Evolutionary conservation across 176 grass and related monocot species (phyloP), one percentile per base, ranked within the genome.

Genomic region (Eleusine indica): DNA sequence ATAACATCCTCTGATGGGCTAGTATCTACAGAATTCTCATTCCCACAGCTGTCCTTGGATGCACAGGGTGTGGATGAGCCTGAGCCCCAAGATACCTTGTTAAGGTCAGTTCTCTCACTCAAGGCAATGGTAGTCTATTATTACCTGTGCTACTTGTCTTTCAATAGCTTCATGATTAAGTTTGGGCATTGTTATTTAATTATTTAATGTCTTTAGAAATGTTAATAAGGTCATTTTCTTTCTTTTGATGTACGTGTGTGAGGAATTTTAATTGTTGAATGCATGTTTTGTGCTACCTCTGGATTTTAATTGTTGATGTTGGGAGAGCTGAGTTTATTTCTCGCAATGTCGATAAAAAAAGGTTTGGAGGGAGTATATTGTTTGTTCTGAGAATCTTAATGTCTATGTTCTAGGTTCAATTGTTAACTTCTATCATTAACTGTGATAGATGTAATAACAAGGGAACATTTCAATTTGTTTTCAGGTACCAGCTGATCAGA

Each of bases 401-500:
- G 44, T 47, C 39, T 60, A 35, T 68, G 28, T 74, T 68, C 14
- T 30, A 38, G 60, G 41, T 89, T 22, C 1, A 46, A n/a, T 22
- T 38, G 15, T 60, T 49, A 2, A 73, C 39, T 28, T 66, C 13
- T 39, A 28, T 62, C 21, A 68, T 4, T 16, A 38, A 22, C 17
- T 40, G 28, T 68, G 18, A 53, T 74, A 43, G 3, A 14, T 46
- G 46, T 82, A 43, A 51, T 41, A 29, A 70, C n/a, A 32, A 71
- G 65, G 6, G 9, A 49, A 43, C 11, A 28, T 66, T 70, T 74
- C n/a, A 5, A 84, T 69, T 56, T 67, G 17, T 77, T 79, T 71
- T 58, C 80, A 99, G 97, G 86, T 96, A 91, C 73, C 93, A 96
- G 54, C 76, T 99, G 22, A 89, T 99, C 74, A 99, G 93, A 88